Base-by-base conservation (phyloP, 768 basidiomycete genomes). In the Sporobolomyces roseus region DNA sequence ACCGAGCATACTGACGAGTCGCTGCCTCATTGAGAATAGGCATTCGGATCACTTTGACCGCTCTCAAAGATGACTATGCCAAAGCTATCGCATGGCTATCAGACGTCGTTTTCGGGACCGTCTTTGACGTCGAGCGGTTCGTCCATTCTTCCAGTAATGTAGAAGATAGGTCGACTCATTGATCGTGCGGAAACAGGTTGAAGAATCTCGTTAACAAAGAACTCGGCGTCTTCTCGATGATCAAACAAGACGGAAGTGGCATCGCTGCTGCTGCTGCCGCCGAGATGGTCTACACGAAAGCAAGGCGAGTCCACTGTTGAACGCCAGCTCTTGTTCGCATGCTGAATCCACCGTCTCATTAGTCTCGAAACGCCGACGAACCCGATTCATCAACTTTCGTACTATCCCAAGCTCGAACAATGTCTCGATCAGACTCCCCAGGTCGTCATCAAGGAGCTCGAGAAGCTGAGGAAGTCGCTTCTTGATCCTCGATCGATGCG, bases 231-330 rank as follows among this genome's bases (percentile, higher is more conserved):
- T 82, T 98, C 32, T 93, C 96, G 3, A 88, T 91, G 77, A 80
- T 89, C 73, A 97, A 96, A 81, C 84, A 93, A 48, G 88, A 91
- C 75, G 93, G 91, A 23, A 85, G 81, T 74, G 87, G 84, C 35
- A 87, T 98, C 12, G 81, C 92, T 52, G 81, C 82, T 5, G 87
- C 91, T 5, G 80, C 91, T 30, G 86, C 84, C 79, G 79, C 83
- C 16, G 83, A 85, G 63, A 75, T 90, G n/a, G 74, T 4, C 33
- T 64, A 7, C 51, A 2, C 19, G 5, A 19, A 38, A 13, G 53
- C 43, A 1, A 50, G 54, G 66, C 29, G 10, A n/a, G 54, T 12
- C 27, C 25, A 23, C 14, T 16, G 10, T 33, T n/a, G 10, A 41
- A 41, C 9, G 3, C 5, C 13, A 13, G 17, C 9, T 8, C 10